Conservation (phyloP, 495 filamentous ascomycete species). For the Chaetomium cochliodes region DNA sequence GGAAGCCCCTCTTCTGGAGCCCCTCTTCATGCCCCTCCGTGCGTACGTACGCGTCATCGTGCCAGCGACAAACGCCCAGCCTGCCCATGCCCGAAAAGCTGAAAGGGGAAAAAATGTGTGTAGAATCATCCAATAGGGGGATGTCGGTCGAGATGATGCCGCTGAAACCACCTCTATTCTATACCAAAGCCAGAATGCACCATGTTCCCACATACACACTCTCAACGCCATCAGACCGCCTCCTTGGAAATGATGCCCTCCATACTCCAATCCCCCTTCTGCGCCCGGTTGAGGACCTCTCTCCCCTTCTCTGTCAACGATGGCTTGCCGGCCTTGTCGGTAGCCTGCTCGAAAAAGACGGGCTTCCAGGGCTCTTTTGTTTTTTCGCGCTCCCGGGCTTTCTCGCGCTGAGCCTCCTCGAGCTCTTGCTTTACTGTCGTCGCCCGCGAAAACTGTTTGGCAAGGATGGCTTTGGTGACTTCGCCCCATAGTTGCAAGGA, state of each 20-base stretch:
- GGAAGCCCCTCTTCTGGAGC: not conserved
- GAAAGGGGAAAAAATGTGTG: not conserved
- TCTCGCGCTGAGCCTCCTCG: slow-evolving; percentile 83
- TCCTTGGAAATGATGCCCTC: slow-evolving; percentile 38
- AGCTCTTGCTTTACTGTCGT: slow-evolving; percentile 86
- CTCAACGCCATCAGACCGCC: not conserved
- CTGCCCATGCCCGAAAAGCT: not conserved
- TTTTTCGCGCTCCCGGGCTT: slow-evolving; percentile 72
- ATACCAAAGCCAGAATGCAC: slow-evolving; percentile 6
- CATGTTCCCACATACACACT: not conserved
- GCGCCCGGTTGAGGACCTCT: slow-evolving; percentile 65
- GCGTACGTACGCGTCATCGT: not conserved
- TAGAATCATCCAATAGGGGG: not conserved
- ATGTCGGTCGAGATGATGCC: not conserved
- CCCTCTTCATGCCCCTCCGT: no score
- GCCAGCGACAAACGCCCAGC: not conserved
- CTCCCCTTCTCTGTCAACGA: slow-evolving; percentile 75
- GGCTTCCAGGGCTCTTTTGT: slow-evolving; percentile 72
- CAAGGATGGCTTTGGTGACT: slow-evolving; percentile 82
- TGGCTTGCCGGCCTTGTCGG: slow-evolving; percentile 73
- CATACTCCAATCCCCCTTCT: slow-evolving; percentile 57
- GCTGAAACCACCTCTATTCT: slow-evolving; percentile 3
- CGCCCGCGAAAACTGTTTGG: slow-evolving; percentile 79
- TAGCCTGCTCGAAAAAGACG: slow-evolving; percentile 79
- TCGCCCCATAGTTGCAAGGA: slow-evolving; percentile 82